phyloP scores from a whole-genome alignment of 228 moss, liverwort and hornwort genomes.

The Sphagnum fallax region DNA sequence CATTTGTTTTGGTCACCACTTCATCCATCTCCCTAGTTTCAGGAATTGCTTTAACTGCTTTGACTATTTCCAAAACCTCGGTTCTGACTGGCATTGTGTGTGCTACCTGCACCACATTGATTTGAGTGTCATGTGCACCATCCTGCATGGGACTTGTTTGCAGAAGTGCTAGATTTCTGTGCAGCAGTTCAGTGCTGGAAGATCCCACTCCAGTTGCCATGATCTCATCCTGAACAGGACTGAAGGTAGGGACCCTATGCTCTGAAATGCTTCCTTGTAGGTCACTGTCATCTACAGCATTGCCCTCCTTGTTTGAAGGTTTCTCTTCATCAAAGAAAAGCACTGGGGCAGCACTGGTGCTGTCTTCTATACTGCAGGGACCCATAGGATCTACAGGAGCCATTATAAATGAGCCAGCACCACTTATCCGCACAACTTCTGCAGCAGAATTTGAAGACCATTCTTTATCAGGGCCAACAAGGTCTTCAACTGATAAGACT shows the following conservation, averaged over 20 bases:
- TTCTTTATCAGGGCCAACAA: too few species aligned
- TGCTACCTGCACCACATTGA: neutral
- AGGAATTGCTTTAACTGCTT: neutral
- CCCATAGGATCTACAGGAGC: conserved; percentile 1
- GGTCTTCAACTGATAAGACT: too few species aligned
- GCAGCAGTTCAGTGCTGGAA: too few species aligned
- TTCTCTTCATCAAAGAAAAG: neutral
- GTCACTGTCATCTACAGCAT: neutral
- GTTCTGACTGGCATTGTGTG: neutral
- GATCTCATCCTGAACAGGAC: neutral
- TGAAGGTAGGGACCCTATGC: neutral
- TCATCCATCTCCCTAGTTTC: neutral
- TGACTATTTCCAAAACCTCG: neutral
- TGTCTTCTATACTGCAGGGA: too few species aligned
- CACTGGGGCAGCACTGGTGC: too few species aligned
- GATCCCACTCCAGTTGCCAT: neutral
- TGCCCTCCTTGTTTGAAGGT: neutral
- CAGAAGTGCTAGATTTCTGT: too few species aligned
- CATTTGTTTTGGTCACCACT: neutral
- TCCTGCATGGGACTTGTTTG: neutral
- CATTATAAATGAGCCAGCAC: neutral
- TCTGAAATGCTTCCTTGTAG: neutral
- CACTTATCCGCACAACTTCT: conserved; percentile 2
- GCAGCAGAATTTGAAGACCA: neutral
- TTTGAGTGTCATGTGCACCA: neutral